phyloP scores from a whole-genome alignment of 108 stramenopile genomes.

The Nitzschia palea region DNA sequence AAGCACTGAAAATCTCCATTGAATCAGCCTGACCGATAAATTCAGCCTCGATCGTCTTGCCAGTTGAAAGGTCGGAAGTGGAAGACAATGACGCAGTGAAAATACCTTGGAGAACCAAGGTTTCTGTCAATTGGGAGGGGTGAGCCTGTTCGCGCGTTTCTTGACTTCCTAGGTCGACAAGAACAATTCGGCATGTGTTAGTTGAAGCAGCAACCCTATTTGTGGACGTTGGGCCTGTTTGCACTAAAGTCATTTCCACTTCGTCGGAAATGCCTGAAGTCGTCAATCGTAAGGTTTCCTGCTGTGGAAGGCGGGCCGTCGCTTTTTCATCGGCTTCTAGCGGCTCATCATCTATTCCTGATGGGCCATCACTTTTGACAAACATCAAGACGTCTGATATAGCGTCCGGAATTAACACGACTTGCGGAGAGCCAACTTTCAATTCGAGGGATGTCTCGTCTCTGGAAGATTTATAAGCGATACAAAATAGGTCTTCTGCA shows the following conservation, averaged over 20 bases:
- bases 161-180: conserved; percentile 54
- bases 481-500: conserved; percentile 48
- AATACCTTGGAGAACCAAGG: conserved; percentile 66
- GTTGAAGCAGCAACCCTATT: conserved; percentile 22
- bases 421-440: conserved; percentile 70
- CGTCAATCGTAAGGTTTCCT: not conserved
- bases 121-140: conserved; percentile 48
- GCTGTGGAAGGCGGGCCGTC: not conserved
- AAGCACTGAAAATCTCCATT: conserved; percentile 80
- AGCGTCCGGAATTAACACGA: conserved; percentile 76
- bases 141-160: not conserved
- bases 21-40: conserved; percentile 60
- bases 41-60: conserved; percentile 33
- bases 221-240: not conserved
- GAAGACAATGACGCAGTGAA: conserved; percentile 42
- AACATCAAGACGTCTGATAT: conserved; percentile 68
- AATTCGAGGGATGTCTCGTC: conserved; percentile 41
- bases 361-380: conserved; percentile 32
- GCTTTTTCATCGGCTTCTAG: not conserved
- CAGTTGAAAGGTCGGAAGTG: conserved; percentile 26
- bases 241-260: not conserved
- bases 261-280: not conserved
- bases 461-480: conserved; percentile 52
- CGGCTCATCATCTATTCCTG: not conserved
- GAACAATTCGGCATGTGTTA: conserved; percentile 43